These are phyloP conservation scores for Tremellales sp. DNA, from an alignment of 1,284 basidiomycete genomes.

Conservation along the genomic window DNA sequence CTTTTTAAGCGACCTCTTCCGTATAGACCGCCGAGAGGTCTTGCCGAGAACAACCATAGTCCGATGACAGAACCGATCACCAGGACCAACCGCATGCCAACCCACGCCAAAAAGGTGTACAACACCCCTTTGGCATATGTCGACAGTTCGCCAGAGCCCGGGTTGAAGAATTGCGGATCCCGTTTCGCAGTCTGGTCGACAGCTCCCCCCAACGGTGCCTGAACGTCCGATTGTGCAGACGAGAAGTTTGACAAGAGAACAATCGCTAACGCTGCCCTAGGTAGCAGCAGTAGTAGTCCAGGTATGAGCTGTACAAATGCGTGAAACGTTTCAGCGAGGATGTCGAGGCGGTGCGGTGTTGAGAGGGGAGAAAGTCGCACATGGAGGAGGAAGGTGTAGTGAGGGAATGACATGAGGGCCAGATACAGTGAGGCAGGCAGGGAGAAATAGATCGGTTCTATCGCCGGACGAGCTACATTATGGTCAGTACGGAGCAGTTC, in stretches of 20 bases:
- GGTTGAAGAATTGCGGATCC: constrained; percentile 68
- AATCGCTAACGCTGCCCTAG: constrained; percentile 67
- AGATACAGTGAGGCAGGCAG: constrained; percentile 67
- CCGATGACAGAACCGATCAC: constrained; percentile 63
- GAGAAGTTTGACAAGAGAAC: constrained; percentile 66
- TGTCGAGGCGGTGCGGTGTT: constrained; percentile 28
- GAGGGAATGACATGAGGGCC: constrained; percentile 68
- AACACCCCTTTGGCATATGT: constrained; percentile 68
- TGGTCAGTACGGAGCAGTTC: neutral
- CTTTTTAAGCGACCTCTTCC: constrained; percentile 28
- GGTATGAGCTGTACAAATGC: constrained; percentile 74
- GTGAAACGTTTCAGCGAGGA: constrained; percentile 66
- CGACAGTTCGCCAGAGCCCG: constrained; percentile 56
- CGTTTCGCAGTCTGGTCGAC: constrained; percentile 41
- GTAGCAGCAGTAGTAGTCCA: constrained; percentile 69
- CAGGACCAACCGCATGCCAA: constrained; percentile 65
- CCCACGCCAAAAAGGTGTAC: constrained; percentile 70
- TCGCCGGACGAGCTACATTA: constrained; percentile 65
- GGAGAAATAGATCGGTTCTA: constrained; percentile 75
- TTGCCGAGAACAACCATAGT: constrained; percentile 55
- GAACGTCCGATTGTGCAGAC: constrained; percentile 52
- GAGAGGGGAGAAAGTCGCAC: constrained; percentile 64
- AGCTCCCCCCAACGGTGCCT: constrained; percentile 41
- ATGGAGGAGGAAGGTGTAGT: constrained; percentile 76
- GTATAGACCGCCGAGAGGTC: constrained; percentile 47